These are phyloP conservation scores for Hypoxylon sp. DNA, from an alignment of 2,329 filamentous ascomycete species.

Conservation along the genomic window DNA sequence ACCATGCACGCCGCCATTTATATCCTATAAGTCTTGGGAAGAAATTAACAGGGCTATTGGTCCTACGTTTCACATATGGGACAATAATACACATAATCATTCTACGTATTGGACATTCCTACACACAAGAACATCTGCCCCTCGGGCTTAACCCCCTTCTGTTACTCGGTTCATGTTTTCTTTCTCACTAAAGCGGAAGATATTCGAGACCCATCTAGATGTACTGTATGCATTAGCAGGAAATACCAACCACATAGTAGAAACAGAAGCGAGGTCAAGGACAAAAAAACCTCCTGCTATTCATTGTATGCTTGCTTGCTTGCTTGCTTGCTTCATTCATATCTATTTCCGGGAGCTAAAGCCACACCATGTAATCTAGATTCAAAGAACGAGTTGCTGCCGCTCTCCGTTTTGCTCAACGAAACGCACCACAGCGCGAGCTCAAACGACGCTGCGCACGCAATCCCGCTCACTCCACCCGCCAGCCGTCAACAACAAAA, in stretches of 20 bases:
- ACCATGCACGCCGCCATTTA: constrained; percentile 1
- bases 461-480: background rate
- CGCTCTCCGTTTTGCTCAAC: background rate
- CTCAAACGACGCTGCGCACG: background rate
- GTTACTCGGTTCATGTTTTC: background rate
- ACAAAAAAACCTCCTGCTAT: constrained; percentile 10
- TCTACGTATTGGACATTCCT: background rate
- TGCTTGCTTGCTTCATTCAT: constrained; percentile 25
- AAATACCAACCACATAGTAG: background rate
- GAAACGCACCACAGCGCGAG: background rate
- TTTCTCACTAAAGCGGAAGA: background rate
- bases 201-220: background rate
- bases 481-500: background rate
- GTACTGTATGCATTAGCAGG: background rate
- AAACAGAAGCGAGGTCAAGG: constrained; percentile 3
- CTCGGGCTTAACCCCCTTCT: background rate
- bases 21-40: background rate
- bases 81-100: background rate
- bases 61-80: background rate
- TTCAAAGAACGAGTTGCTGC: constrained; percentile 8
- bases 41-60: background rate
- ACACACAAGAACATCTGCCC: background rate
- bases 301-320: constrained; percentile 14
- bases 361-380: constrained; percentile 14
- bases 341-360: constrained; percentile 8